phyloP scores from a whole-genome alignment of 371 early-diverging fungal genomes.

The Chytridium lagenaria region DNA sequence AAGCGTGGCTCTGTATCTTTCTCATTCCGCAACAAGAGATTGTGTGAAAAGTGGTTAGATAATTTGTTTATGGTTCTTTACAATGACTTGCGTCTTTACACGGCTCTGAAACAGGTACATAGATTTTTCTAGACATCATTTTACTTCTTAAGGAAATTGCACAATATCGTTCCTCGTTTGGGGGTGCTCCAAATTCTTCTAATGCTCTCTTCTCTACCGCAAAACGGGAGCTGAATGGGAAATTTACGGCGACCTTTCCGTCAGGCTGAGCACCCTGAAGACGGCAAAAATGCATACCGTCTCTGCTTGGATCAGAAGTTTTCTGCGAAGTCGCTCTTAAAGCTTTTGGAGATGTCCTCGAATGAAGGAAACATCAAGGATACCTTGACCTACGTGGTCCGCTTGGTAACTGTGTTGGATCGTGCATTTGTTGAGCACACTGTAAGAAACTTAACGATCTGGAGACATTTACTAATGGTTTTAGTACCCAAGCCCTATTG shows the following conservation, averaged over 20 bases:
- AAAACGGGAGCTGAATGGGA: slow-evolving; percentile 97
- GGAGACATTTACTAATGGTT: slow-evolving; percentile 12
- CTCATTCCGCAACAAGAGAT: slow-evolving; percentile 85
- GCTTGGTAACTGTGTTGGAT: slow-evolving; percentile 73
- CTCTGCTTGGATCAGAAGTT: slow-evolving; percentile 88
- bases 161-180: slow-evolving; percentile 41
- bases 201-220: slow-evolving; percentile 73
- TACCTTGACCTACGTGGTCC: slow-evolving; percentile 80
- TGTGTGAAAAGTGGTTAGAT: slow-evolving; percentile 98
- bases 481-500: slow-evolving; percentile 88
- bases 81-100: slow-evolving; percentile 92
- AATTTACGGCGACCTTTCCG: slow-evolving; percentile 88
- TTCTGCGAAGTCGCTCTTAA: slow-evolving; percentile 85
- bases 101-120: slow-evolving; percentile 60
- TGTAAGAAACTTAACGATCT: slow-evolving; percentile 60
- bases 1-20: slow-evolving; percentile 46
- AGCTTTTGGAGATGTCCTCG: slow-evolving; percentile 81
- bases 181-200: slow-evolving; percentile 57
- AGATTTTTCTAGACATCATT: not conserved
- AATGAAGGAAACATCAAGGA: slow-evolving; percentile 76
- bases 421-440: slow-evolving; percentile 80
- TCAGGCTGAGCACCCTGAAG: slow-evolving; percentile 84
- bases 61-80: slow-evolving; percentile 97
- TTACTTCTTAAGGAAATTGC: slow-evolving; percentile 49
- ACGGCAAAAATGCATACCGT: slow-evolving; percentile 89